Evolutionary conservation across 2,329 filamentous ascomycete species (phyloP).

Genomic region (Scedosporium aurantiacum): DNA sequence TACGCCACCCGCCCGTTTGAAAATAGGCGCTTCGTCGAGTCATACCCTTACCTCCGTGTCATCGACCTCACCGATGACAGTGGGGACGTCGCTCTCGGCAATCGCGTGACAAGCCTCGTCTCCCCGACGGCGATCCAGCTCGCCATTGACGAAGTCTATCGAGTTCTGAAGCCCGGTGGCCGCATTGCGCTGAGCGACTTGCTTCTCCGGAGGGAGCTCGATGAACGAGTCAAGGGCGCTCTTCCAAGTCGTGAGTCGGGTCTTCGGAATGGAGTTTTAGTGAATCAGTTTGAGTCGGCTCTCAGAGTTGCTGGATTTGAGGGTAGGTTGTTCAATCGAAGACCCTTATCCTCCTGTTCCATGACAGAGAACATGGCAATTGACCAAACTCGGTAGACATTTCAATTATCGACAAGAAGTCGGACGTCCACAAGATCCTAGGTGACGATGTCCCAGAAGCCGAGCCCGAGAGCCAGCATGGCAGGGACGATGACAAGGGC

Average conservation of each 20-base stretch:
- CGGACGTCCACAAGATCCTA: neutral
- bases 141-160: neutral
- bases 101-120: neutral
- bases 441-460: neutral
- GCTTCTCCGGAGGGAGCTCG: slow-evolving; percentile 1
- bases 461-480: neutral
- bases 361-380: neutral
- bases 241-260: neutral
- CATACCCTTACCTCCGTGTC: neutral
- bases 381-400: neutral
- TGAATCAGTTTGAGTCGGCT: neutral
- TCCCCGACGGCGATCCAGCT: neutral
- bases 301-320: neutral
- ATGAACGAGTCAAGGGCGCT: neutral
- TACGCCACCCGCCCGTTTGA: neutral
- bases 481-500: neutral
- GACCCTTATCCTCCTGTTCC: neutral
- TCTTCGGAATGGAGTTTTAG: neutral
- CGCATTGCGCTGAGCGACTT: neutral
- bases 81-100: neutral
- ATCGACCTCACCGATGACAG: neutral
- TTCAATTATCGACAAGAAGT: neutral
- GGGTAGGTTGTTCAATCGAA: neutral
- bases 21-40: slow-evolving; percentile 2
- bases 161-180: slow-evolving; percentile 1